Percentiles rank a stretch among this genome's conserved stretches.
Evolutionary conservation across 805 yeast genomes (phyloP).

Genomic region (Saccharomycopsis schoenii): DNA sequence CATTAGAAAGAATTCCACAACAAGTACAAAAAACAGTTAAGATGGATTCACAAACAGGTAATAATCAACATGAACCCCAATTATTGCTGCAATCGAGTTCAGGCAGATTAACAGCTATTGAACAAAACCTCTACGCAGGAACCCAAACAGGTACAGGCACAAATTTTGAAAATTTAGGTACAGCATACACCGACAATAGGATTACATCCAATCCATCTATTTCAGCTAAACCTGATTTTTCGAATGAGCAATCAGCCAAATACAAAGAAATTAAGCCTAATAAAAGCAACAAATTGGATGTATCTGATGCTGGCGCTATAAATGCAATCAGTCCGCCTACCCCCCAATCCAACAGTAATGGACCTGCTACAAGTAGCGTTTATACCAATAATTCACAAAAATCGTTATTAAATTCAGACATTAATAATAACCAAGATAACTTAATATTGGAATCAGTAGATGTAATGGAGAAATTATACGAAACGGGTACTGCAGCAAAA

Average conservation of each 20-base stretch:
- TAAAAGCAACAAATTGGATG: background rate
- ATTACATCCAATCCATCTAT: background rate
- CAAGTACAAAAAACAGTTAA: background rate
- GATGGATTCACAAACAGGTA: background rate
- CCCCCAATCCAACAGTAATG: background rate
- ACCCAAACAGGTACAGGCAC: background rate
- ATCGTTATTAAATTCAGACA: background rate
- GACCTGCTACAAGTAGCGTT: background rate
- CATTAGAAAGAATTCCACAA: background rate
- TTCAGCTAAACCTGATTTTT: background rate
- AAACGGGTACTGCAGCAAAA: background rate
- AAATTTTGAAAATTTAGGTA: background rate
- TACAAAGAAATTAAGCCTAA: background rate
- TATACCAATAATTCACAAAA: background rate
- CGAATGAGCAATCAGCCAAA: background rate
- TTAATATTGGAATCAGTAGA: background rate
- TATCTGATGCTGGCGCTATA: background rate
- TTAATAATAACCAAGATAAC: background rate
- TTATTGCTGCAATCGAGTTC: background rate
- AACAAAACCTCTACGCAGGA: background rate
- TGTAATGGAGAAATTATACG: background rate
- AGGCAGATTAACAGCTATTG: background rate
- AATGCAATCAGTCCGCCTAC: background rate
- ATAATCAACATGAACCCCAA: background rate
- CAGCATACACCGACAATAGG: background rate